These are phyloP conservation scores for Vaccinium corymbosum DNA, from an alignment of 148 eudicot species.

Conservation along the genomic window DNA sequence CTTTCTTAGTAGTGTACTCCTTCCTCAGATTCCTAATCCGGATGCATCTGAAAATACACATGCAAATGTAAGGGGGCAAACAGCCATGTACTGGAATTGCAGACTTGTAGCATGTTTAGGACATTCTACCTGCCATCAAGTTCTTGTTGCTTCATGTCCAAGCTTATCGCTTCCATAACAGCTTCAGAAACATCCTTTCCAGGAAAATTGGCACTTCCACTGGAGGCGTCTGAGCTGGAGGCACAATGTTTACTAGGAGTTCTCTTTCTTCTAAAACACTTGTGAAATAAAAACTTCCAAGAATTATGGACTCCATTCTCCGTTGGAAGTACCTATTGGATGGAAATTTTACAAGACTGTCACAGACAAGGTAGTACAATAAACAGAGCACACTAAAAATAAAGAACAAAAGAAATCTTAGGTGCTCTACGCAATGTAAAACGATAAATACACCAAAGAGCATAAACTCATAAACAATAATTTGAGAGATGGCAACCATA, in stretches of 20 bases:
- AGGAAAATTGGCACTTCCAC: slow-evolving; percentile 20
- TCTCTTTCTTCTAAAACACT: slow-evolving; percentile 44
- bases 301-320: slow-evolving; percentile 47
- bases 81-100: background rate
- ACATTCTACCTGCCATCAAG: slow-evolving; percentile 67
- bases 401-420: background rate
- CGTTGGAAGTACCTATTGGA: slow-evolving; percentile 56
- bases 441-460: background rate
- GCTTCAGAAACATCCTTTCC: slow-evolving; percentile 32
- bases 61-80: slow-evolving; percentile 5
- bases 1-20: slow-evolving; percentile 59
- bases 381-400: slow-evolving; percentile 5
- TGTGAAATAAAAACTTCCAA: slow-evolving; percentile 48
- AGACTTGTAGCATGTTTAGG: background rate
- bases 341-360: slow-evolving; percentile 11
- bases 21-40: slow-evolving; percentile 84
- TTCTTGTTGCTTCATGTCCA: slow-evolving; percentile 99
- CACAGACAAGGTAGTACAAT: background rate
- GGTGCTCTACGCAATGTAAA: background rate
- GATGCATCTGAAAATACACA: slow-evolving; percentile 70
- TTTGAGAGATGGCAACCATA: background rate
- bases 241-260: slow-evolving; percentile 25
- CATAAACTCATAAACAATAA: background rate
- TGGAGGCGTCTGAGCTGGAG: slow-evolving; percentile 27
- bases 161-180: slow-evolving; percentile 66